A percentile compares a stretch with the other conserved stretches of the same genome.
Conservation (phyloP, 192 early-diverging fungal species). For the Entomortierella beljakovae region DNA sequence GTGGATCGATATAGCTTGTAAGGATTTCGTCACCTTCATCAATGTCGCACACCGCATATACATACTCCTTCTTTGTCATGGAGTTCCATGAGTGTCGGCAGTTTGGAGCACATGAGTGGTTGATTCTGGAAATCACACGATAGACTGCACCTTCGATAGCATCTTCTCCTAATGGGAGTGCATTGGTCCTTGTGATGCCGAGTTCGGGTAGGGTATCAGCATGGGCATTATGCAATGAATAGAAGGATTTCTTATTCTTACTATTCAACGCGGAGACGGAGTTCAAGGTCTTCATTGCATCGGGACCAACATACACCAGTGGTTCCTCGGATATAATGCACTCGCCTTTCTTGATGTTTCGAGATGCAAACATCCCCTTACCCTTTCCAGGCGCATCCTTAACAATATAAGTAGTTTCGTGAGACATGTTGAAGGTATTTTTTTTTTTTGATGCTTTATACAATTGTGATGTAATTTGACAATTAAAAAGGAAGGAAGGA, state of each 20-base stretch:
- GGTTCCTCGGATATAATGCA: constrained; percentile 20
- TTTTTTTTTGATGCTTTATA: too few species aligned
- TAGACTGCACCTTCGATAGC: constrained; percentile 12
- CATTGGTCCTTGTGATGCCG: constrained; percentile 22
- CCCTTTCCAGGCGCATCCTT: constrained; percentile 23
- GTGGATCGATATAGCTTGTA: constrained; percentile 18
- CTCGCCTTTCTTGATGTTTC: constrained; percentile 17
- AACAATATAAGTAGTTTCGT: constrained; percentile 9
- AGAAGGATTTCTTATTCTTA: constrained; percentile 10
- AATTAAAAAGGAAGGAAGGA: too few species aligned
- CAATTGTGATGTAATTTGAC: too few species aligned
- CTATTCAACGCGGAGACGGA: constrained; percentile 15
- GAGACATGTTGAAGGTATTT: too few species aligned
- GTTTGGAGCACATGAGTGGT: constrained; percentile 22
- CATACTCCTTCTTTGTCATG: constrained; percentile 16
- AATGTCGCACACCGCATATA: constrained; percentile 22
- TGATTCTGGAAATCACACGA: constrained; percentile 21
- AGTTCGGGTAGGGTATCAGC: constrained; percentile 3
- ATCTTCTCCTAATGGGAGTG: constrained; percentile 17
- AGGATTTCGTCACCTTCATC: constrained; percentile 17
- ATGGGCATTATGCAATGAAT: constrained; percentile 16
- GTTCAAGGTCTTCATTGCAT: constrained; percentile 3
- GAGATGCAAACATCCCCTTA: constrained; percentile 23
- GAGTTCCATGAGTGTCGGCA: constrained; percentile 20
- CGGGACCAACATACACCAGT: constrained; percentile 6